Evolutionary conservation across 192 early-diverging fungal genomes (phyloP), one percentile per base, ranked within the genome.

Genomic region (Coemansia sp.): DNA sequence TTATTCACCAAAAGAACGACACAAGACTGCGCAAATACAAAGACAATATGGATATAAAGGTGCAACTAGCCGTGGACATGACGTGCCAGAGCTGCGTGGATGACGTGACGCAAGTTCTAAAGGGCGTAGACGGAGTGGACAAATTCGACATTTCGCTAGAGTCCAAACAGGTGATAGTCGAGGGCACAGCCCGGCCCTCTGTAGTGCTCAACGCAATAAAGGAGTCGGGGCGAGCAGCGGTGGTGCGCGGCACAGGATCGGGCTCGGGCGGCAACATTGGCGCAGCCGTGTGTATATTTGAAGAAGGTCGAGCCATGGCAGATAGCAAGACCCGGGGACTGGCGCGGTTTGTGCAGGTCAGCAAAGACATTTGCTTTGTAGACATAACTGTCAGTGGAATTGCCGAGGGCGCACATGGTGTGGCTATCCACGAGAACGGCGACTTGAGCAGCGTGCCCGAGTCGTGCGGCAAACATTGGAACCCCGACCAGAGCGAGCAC

Each of bases 201-300:
- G 23, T 56, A 22, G 41, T 96, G 14, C 81, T 89, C 26, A 68
- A 73, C 5, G 75, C 85, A 16, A 74, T 96, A 52, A 88, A 88
- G 58, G 63, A 82, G n/a, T 88, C 90, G 12, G 92, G 92, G 0
- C 87, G 89, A 50, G 80, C 80, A 10, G 88, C 89, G 0, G 88
- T 96, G 41, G 83, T 96, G 8, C 87, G 91, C 21, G 94, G 94
- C 17, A 85, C 89, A 45, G 90, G 90, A 8, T 82, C 85, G 22
- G 71, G 86, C 31, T 74, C 38, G 3, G 26, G 70, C 14, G 67
- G 66, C 6, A 88, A 91, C 62, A 82, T 88, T 45, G 92, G 90
- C 31, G 93, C 93, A 0, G 94, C 94, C 17, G 94, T 96, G 6
- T 94, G 93, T 64, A 95, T 96, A 29, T 89, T 96, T 56, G 92